phyloP scores from a whole-genome alignment of 2,329 filamentous ascomycete species.

The Acrocalymma vagum region DNA sequence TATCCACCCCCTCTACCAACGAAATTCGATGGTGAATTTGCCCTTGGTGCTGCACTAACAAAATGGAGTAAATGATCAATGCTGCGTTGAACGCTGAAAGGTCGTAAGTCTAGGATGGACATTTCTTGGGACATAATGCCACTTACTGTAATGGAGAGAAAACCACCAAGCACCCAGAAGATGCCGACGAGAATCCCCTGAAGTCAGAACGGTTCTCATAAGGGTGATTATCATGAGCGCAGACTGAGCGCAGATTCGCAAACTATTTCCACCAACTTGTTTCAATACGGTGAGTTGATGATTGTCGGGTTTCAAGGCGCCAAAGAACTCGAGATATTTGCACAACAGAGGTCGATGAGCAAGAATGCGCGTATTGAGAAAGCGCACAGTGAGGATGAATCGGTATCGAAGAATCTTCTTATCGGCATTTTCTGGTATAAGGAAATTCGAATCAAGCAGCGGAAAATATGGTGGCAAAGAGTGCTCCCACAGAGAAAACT shows the following conservation, averaged over 20 bases:
- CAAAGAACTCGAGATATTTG: conserved; percentile 43
- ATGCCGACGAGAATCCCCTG: conserved; percentile 19
- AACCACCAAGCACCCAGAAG: conserved; percentile 54
- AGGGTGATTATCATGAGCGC: conserved; percentile 47
- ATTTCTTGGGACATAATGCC: not conserved
- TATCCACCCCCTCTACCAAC: conserved; percentile 12
- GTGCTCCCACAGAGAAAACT: conserved; percentile 50
- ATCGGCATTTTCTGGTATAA: not conserved
- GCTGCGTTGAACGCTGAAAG: conserved; percentile 33
- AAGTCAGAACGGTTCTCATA: conserved; percentile 31
- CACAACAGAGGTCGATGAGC: conserved; percentile 53
- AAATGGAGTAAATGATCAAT: conserved; percentile 40
- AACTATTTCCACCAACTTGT: conserved; percentile 42
- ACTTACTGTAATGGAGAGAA: conserved; percentile 48
- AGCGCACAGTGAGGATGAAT: conserved; percentile 55
- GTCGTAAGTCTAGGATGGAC: not conserved
- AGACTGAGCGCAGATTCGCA: conserved; percentile 43
- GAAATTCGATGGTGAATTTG: conserved; percentile 7
- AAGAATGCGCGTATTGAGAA: conserved; percentile 52
- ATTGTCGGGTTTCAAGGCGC: conserved; percentile 10
- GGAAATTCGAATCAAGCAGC: conserved; percentile 1
- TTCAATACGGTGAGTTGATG: conserved; percentile 33
- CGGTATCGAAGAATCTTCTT: conserved; percentile 38
- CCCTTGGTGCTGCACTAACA: conserved; percentile 26
- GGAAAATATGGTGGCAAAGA: conserved; percentile 40